Conservation (phyloP, 371 early-diverging fungal genomes). For the Mortierella sp. region DNA sequence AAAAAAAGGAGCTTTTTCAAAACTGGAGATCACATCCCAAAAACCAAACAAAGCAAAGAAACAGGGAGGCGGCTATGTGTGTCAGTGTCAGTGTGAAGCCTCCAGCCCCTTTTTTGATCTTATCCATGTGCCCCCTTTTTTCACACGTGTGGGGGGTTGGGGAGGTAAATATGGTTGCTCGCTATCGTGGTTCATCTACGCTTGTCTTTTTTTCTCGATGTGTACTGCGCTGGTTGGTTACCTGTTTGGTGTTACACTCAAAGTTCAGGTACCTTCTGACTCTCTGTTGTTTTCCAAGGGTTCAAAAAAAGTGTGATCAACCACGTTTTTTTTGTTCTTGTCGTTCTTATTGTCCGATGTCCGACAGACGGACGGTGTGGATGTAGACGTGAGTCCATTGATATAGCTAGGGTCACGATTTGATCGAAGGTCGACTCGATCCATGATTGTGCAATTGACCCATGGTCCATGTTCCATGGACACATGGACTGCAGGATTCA, state of each 20-base stretch:
- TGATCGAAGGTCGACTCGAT: too few relatives aligned
- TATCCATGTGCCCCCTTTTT: not conserved
- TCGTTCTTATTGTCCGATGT: not conserved
- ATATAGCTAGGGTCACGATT: too few relatives aligned
- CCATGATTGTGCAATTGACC: too few relatives aligned
- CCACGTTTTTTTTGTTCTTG: not conserved
- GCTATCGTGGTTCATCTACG: not conserved
- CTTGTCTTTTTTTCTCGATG: not conserved
- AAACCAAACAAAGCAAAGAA: not conserved
- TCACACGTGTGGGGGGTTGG: not conserved
- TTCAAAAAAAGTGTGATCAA: not conserved
- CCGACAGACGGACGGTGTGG: too few relatives aligned
- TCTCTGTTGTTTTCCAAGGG: not conserved
- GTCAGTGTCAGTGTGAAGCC: not conserved
- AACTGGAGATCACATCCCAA: not conserved
- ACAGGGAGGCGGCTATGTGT: not conserved
- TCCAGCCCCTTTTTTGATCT: too few relatives aligned
- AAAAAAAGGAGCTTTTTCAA: not conserved
- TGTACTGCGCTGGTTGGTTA: not conserved
- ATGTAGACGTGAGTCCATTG: too few relatives aligned
- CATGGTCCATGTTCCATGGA: too few relatives aligned
- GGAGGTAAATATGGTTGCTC: too few relatives aligned
- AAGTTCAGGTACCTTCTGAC: not conserved
- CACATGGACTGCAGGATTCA: too few relatives aligned
- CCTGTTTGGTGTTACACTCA: not conserved